Base-by-base conservation (phyloP, 202 grass and related monocot genomes). In the Panicum hallii region DNA sequence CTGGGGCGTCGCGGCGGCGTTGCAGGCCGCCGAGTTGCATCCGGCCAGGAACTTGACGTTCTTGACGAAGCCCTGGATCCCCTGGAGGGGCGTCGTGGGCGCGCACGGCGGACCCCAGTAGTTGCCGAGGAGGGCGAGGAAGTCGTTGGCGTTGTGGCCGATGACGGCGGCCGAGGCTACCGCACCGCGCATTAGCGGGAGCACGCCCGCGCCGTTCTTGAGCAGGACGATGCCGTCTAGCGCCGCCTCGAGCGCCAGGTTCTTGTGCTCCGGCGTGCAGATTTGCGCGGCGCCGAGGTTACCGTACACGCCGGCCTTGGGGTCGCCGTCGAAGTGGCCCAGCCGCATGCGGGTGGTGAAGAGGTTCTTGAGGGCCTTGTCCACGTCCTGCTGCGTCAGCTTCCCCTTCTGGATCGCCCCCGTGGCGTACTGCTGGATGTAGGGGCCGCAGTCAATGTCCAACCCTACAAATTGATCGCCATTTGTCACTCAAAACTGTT, bases 221-320 rank as follows among this genome's bases (percentile, higher is more conserved):
- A 97, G 90, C 3, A 97, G 85, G 30, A 97, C 94, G 45, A 94
- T 92, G 88, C 94, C 94, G 64, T 97, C 87, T 43, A 72, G 72
- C 12, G 91, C 94, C 2, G 94, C 94, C 49, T 97, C 83, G 26
- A 91, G 83, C 43, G 94, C 94, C 4, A 94, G 87, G 53, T 14
- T 67, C 76, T 82, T 87, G 84, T 97, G 90, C 0, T 88, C 78
- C 1, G 53, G 6, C 26, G 90, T 75, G 78, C 93, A 93, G 10
- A 97, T 83, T 53, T 97, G 42, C 1, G 47, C 42, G 6, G 83
- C 74, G 11, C 69, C 87, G 42, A 97, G 87, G 16, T 14, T 14
- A 26, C 91, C 89, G 73, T 94, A 97, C 32, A 26, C 4, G 61
- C 16, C 79, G 49, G 44, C 5, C 72, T 67, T 60, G 4, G 94